Evolutionary conservation across 2,329 filamentous ascomycete genomes (phyloP).

Genomic region (Trichoderma sp.): DNA sequence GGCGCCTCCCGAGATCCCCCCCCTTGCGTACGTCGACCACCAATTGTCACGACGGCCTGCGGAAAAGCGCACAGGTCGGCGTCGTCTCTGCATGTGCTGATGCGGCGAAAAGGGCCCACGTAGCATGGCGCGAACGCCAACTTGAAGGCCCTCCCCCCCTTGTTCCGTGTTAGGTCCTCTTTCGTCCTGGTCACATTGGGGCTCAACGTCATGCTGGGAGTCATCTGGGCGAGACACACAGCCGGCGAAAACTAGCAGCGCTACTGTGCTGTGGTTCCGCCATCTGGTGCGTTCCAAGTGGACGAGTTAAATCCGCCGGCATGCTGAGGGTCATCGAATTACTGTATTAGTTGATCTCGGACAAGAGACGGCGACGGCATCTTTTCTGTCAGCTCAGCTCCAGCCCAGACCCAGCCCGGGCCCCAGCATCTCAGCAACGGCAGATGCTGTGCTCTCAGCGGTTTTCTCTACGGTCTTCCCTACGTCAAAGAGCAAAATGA

Average conservation of each 20-base stretch:
- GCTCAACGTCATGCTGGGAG: conserved; percentile 25
- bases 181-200: conserved; percentile 22
- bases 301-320: not conserved
- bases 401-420: not conserved
- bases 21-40: conserved; percentile 6
- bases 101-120: conserved; percentile 14
- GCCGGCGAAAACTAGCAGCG: conserved; percentile 6
- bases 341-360: conserved; percentile 4
- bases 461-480: too few relatives aligned
- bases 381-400: not conserved
- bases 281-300: not conserved
- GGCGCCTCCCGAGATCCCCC: conserved; percentile 6
- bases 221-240: conserved; percentile 16
- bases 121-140: conserved; percentile 16
- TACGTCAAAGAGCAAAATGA: not conserved
- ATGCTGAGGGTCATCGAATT: conserved; percentile 2
- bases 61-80: conserved; percentile 10
- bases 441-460: not conserved
- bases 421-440: not conserved
- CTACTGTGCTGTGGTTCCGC: too few relatives aligned
- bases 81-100: conserved; percentile 7
- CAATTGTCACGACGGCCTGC: conserved; percentile 1
- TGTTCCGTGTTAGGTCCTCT: conserved; percentile 16
- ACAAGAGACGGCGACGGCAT: not conserved
- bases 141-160: conserved; percentile 10